Base-by-base conservation (phyloP, 2,329 filamentous ascomycete species). In the Zymoseptoria ardabiliae region DNA sequence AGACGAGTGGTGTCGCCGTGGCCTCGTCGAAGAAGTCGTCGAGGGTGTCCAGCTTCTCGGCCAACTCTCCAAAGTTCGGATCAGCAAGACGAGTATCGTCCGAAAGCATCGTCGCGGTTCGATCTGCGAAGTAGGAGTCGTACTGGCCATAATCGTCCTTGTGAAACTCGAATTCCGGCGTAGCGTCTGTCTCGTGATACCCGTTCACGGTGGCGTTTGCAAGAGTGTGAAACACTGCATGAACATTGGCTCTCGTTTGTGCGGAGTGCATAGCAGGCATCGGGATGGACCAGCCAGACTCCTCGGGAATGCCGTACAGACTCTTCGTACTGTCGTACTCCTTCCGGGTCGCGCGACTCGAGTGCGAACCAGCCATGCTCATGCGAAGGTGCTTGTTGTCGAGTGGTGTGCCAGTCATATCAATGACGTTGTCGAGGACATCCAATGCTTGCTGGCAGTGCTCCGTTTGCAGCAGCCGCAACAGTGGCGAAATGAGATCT, bases 261-360 rank as follows among this genome's bases (percentile, higher is more conserved):
- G 88, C 87, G 0, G 92, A 94, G 76, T 96, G 93, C 58, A 89
- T 88, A 0, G 93, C 93, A 17, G 94, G 94, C 72, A 95, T 85
- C 0, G 94, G 93, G 51, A 99, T 91, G 0, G 94, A 94, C 94
- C 94, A 99, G 1, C 94, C 94, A 17, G 90, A 94, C 21, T 91
- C 87, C 71, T 97, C 93, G 0, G 94, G 94, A 60, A 99, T 97
- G 25, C 95, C 95, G 72, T 97, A 99, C 35, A 99, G 77, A 69
- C 91, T 97, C 72, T 96, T 89, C 0, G 91, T 96, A 21, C 90
- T 87, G 71, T 96, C 93, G 68, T 96, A 97, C 74, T 97, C 92
- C 72, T 97, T 97, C 54, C 90, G 87, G 54, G 94, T 88, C 0
- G 88, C 85, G 67, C 89, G 88, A 57, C 73, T 79, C 0, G 91